Evolutionary conservation across 2,329 filamentous ascomycete genomes (phyloP).

Genomic region (Pleomassaria siparia): DNA sequence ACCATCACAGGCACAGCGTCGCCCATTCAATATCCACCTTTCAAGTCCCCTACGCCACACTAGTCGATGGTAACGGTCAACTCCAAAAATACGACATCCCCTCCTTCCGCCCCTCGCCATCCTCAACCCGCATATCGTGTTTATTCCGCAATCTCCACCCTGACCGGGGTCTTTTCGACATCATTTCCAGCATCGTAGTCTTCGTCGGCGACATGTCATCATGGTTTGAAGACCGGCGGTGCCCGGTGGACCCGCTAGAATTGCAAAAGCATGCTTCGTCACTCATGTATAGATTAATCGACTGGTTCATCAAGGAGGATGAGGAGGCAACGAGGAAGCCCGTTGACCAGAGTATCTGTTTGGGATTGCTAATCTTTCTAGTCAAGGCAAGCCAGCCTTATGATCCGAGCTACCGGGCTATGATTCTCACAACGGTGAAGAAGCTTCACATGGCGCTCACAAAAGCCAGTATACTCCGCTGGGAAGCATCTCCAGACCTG

Average conservation of each 20-base stretch:
- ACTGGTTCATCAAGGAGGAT: conserved; percentile 27
- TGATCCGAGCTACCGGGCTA: conserved; percentile 8
- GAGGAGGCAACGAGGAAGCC: conserved; percentile 5
- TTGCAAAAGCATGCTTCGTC: conserved; percentile 34
- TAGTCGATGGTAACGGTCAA: conserved; percentile 19
- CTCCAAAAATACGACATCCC: conserved; percentile 25
- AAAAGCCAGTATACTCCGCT: conserved; percentile 16
- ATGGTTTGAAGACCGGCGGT: conserved; percentile 21
- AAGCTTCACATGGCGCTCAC: conserved; percentile 23
- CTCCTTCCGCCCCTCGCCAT: conserved; percentile 15
- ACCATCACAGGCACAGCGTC: conserved; percentile 30
- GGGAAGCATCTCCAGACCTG: conserved; percentile 23
- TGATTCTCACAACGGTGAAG: conserved; percentile 22
- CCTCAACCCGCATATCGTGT: conserved; percentile 16
- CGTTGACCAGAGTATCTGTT: conserved; percentile 28
- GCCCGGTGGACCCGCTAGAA: conserved; percentile 26
- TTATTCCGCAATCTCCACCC: conserved; percentile 22
- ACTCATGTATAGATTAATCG: conserved; percentile 28
- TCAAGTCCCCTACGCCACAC: conserved; percentile 29
- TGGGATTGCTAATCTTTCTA: conserved; percentile 29
- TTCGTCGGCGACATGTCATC: conserved; percentile 23
- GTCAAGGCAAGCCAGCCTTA: conserved; percentile 25
- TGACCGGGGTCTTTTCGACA: conserved; percentile 18
- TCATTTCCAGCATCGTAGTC: conserved; percentile 19
- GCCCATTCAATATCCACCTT: conserved; percentile 35